These are phyloP conservation scores for Bidens hawaiensis DNA, from an alignment of 140 eudicot species.

Conservation along the genomic window DNA sequence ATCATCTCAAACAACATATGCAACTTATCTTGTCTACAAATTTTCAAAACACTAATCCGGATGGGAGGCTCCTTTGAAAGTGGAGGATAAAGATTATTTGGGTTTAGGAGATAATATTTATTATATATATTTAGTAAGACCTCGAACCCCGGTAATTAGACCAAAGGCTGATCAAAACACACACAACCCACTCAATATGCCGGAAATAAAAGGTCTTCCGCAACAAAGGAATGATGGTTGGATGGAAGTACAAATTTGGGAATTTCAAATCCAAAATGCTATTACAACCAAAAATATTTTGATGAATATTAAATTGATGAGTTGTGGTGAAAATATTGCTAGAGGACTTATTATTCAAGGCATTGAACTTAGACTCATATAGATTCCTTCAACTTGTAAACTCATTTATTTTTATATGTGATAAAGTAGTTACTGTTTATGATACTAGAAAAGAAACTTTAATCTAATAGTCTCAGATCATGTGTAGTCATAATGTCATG, in stretches of 20 bases:
- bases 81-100: not conserved
- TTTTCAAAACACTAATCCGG: not conserved
- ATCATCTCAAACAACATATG: constrained; percentile 1
- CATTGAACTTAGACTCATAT: constrained; percentile 15
- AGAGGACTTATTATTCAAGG: not conserved
- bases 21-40: constrained; percentile 14
- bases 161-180: not conserved
- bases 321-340: not conserved
- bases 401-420: no score
- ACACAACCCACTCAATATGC: not conserved
- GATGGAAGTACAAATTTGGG: no score
- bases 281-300: not conserved
- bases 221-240: not conserved
- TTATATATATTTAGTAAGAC: constrained; percentile 9
- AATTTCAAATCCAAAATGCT: constrained; percentile 7
- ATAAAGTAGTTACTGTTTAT: no score
- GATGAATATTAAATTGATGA: not conserved
- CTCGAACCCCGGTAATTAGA: constrained; percentile 20
- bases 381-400: no score
- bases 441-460: no score
- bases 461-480: no score
- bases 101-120: not conserved
- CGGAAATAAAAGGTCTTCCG: constrained; percentile 10
- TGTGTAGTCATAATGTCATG: no score
- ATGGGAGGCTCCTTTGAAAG: not conserved